Base-by-base conservation (phyloP, 306 rosid genomes). In the Cicer cuneatum region DNA sequence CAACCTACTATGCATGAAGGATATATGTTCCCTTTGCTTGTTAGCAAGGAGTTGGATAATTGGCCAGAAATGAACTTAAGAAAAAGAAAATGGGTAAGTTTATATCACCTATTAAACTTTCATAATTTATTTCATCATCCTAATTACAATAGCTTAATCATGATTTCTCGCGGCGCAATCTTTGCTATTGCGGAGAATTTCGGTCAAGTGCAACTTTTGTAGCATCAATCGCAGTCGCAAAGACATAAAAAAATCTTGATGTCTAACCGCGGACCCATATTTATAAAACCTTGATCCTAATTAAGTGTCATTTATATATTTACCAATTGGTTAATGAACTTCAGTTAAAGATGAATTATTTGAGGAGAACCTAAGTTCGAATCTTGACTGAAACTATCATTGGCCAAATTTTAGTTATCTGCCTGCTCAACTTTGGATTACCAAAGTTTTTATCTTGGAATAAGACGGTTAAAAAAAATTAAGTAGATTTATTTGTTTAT, bases 31-130 rank as follows among this genome's bases (percentile, higher is more conserved):
- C 87, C 98, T 67, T 58, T 91, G 83, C 97, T 69, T 80, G 96
- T 93, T 21, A 78, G 42, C 29, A 5, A 91, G 77, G 81, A 91
- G 10, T 85, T 89, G 66, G 93, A 93, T 21, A 11, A 38, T 18
- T 93, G 98, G 98, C 97, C 97, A 0, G 98, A 93, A 83, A 84
- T 86, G 87, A 71, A 85, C 69, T 13, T 68, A 45, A 63, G 98
- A 18, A 75, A 78, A 83, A 73, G 98, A 48, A 80, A 72, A 86
- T 93, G 98, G 98, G 98, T 93, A 83, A 59, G 97, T 86, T 2
- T 67, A 6, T 33, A 51, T 46, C 0, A 18, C 8, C 47, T n/a
- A 67, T 48, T 66, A 21, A 53, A 2, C 12, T 14, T 60, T 60
- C 45, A 52, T 52, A 16, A 52, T 24, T 24, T 24, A 13, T 48